Evolutionary conservation across 768 basidiomycete species (phyloP).

Genomic region (Tylopilus balloui): DNA sequence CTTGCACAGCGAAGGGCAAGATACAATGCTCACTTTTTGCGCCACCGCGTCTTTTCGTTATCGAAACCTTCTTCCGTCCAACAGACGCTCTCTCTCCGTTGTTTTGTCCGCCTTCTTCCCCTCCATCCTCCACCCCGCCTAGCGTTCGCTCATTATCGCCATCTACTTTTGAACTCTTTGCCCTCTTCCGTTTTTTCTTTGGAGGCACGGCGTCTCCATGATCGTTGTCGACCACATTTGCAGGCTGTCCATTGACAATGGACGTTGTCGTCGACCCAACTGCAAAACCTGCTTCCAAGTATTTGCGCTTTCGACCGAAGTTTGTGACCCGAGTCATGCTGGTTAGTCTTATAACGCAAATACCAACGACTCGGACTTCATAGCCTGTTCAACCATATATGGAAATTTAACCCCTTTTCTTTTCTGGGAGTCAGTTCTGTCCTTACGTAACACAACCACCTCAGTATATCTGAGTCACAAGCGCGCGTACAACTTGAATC

Average conservation of each 20-base stretch:
- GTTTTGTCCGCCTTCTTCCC: conserved; percentile 16
- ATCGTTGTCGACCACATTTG: conserved; percentile 1
- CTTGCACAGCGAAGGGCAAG: not conserved
- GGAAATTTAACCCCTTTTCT: conserved; percentile 4
- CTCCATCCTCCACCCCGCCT: conserved; percentile 14
- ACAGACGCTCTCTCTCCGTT: conserved; percentile 12
- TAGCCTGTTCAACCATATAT: not conserved
- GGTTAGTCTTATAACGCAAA: not conserved
- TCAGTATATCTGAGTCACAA: too few species aligned
- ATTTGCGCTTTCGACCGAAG: conserved; percentile 69
- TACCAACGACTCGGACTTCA: not conserved
- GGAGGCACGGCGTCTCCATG: conserved; percentile 26
- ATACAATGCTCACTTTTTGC: conserved; percentile 19
- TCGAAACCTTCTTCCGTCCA: conserved; percentile 28
- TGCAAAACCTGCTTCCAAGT: conserved; percentile 58
- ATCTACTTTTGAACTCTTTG: conserved; percentile 37
- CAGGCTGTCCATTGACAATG: not conserved
- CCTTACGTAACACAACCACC: too few species aligned
- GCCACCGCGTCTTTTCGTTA: conserved; percentile 27
- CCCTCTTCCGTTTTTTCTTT: conserved; percentile 60
- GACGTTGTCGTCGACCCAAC: conserved; percentile 6
- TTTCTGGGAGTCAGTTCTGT: too few species aligned
- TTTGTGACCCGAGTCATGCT: conserved; percentile 68
- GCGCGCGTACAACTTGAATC: too few species aligned
- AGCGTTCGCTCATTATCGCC: conserved; percentile 3